Percentiles rank a stretch among this genome's conserved stretches.
Conservation (phyloP, 2,329 filamentous ascomycete species). For the Ceratocystis variospora region DNA sequence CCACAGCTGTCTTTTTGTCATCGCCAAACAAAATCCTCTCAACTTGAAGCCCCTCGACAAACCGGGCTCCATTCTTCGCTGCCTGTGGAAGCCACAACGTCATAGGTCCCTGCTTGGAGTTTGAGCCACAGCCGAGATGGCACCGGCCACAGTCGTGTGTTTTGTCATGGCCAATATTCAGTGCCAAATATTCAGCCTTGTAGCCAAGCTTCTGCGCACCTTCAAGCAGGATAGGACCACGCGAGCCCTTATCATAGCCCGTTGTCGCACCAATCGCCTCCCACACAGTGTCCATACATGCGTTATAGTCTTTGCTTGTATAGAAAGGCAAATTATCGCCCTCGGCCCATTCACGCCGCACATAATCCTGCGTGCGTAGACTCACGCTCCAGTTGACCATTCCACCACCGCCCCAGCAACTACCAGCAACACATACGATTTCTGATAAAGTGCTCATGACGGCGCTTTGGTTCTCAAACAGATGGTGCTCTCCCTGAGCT, state of each 20-base stretch:
- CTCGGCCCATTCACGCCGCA: constrained; percentile 69
- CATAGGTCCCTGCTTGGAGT: constrained; percentile 65
- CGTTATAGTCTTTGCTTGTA: constrained; percentile 57
- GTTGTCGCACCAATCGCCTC: constrained; percentile 61
- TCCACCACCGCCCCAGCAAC: constrained; percentile 72
- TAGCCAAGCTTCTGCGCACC: constrained; percentile 63
- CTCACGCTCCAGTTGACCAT: constrained; percentile 71
- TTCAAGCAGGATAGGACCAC: constrained; percentile 59
- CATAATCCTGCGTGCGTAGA: constrained; percentile 55
- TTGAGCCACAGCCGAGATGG: constrained; percentile 46
- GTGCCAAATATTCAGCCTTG: constrained; percentile 52
- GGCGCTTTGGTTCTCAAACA: constrained; percentile 57
- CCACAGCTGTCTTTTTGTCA: constrained; percentile 41
- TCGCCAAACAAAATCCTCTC: constrained; percentile 57
- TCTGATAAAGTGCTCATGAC: constrained; percentile 42
- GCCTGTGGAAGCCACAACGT: constrained; percentile 71
- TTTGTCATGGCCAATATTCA: constrained; percentile 60
- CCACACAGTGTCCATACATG: constrained; percentile 67
- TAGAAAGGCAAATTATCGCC: constrained; percentile 56
- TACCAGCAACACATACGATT: constrained; percentile 51
- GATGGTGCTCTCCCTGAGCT: constrained; percentile 41
- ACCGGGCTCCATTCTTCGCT: constrained; percentile 59
- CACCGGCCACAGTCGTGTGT: constrained; percentile 59
- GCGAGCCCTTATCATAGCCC: constrained; percentile 55
- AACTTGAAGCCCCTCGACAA: constrained; percentile 70